A percentile compares a stretch with the other conserved stretches of the same genome.
Evolutionary conservation across 306 rosid species (phyloP).

Genomic region (Astragalus membranaceus): DNA sequence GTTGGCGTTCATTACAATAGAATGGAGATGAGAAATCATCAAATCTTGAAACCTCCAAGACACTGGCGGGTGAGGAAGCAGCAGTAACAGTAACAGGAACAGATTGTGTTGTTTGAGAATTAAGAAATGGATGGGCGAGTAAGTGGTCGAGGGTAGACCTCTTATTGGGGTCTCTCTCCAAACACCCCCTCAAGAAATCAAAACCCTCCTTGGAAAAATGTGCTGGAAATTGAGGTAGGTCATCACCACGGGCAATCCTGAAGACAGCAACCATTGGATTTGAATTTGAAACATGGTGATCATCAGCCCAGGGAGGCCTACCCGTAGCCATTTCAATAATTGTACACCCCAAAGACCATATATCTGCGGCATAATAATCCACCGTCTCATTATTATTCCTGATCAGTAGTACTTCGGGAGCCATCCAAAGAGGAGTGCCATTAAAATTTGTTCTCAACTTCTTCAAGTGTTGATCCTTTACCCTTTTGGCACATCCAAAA

Average conservation of each 20-base stretch:
- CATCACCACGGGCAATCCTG: constrained; percentile 37
- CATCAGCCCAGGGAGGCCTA: constrained; percentile 40
- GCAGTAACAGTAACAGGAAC: background rate
- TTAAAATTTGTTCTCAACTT: background rate
- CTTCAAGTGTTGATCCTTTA: background rate
- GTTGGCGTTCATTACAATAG: too few relatives aligned
- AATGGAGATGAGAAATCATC: background rate
- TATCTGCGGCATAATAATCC: constrained; percentile 36
- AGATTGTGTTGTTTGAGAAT: background rate
- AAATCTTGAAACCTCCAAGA: constrained; percentile 26
- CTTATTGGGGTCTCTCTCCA: constrained; percentile 45
- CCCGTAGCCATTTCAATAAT: constrained; percentile 72
- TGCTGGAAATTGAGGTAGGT: constrained; percentile 40
- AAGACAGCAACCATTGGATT: constrained; percentile 40
- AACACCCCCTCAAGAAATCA: constrained; percentile 52
- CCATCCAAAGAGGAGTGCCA: constrained; percentile 69
- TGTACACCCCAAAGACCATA: constrained; percentile 67
- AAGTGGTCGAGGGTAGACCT: constrained; percentile 35
- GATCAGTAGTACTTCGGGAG: constrained; percentile 49
- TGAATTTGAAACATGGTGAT: background rate
- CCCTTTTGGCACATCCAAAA: constrained; percentile 51
- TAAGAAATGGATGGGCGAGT: constrained; percentile 55
- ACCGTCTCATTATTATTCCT: constrained; percentile 23
- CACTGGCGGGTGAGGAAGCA: constrained; percentile 42
- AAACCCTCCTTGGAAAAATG: constrained; percentile 39